Conservation (phyloP, 2,329 filamentous ascomycete species). For the Aspergillus ibericus region DNA sequence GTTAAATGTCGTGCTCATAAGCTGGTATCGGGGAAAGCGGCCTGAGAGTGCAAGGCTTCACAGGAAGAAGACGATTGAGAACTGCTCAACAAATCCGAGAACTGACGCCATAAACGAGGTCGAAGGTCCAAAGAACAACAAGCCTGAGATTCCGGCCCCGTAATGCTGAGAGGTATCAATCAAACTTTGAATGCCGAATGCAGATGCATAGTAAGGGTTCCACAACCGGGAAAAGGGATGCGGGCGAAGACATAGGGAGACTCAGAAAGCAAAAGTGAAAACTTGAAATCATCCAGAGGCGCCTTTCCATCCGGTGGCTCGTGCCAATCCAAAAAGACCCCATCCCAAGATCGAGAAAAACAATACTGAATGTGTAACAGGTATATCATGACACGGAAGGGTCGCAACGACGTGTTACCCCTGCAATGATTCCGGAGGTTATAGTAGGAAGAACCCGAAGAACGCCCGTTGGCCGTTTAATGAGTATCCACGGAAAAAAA, state of each 20-base stretch:
- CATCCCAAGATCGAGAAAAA: conserved; percentile 16
- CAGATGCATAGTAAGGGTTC: conserved; percentile 22
- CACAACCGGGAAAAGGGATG: conserved; percentile 7
- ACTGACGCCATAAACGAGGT: conserved; percentile 30
- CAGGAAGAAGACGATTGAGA: conserved; percentile 8
- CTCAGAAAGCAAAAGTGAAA: conserved; percentile 11
- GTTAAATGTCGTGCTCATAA: conserved; percentile 31
- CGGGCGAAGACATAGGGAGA: conserved; percentile 9
- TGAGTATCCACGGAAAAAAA: conserved; percentile 1
- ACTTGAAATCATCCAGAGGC: conserved; percentile 19
- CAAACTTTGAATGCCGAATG: conserved; percentile 21
- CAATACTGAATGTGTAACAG: conserved; percentile 13
- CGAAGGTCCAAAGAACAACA: conserved; percentile 23
- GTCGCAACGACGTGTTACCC: not conserved
- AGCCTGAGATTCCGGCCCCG: conserved; percentile 23
- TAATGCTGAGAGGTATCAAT: conserved; percentile 29
- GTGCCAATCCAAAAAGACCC: conserved; percentile 14
- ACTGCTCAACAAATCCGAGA: conserved; percentile 22
- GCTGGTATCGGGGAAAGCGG: conserved; percentile 30
- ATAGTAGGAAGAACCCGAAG: not conserved
- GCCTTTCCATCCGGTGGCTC: conserved; percentile 21
- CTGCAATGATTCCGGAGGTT: not conserved
- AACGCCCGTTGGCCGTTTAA: not conserved
- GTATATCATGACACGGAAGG: conserved; percentile 12
- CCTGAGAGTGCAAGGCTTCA: not conserved